Evolutionary conservation across 345 rosid species (phyloP), one percentile per base, ranked within the genome.

Genomic region (Aquilaria yunnanensis): DNA sequence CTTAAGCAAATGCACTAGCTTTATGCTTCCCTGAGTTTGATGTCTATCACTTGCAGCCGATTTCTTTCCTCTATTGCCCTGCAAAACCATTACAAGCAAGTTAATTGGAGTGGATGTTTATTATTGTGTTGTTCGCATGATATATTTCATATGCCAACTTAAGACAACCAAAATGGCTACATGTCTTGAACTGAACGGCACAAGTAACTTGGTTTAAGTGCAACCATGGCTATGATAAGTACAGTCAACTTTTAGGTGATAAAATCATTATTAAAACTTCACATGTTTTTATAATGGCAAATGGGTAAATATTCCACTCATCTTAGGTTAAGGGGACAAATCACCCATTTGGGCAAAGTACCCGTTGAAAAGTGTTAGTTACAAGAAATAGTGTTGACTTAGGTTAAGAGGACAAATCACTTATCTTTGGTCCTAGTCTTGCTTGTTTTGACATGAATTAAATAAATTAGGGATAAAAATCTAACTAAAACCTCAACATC

Each of bases 11-110:
- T 83, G 85, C 23, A 85, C 43, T 59, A 94, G 87, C 46, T 80
- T 63, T 55, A 67, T 67, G 71, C 78, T 90, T 31, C 99, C 99
- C 67, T 78, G 81, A 52, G 92, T 90, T 77, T 80, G 79, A 62
- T 70, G 76, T 63, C 62, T 67, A 56, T 61, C 75, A 13, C 63
- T 62, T 47, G 33, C 73, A 14, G 67, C 70, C 41, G 66, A 12
- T 61, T 81, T 86, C 78, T 83, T 85, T 31, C 74, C 85, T 75
- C 76, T 80, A 13, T 52, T 79, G 43, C 82, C 94, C 96, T 90
- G 80, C 70, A 79, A 55, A 57, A 13, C 32, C 54, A 13, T 32
- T 32, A 32, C 0, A 50, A 10, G 43, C 51, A 45, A 50, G 23
- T 58, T 5, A 61, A 60, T 56, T 51, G 56, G 62, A 72, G 31